phyloP scores from a whole-genome alignment of 2,329 filamentous ascomycete genomes.

The Penicillium sclerotigenum region DNA sequence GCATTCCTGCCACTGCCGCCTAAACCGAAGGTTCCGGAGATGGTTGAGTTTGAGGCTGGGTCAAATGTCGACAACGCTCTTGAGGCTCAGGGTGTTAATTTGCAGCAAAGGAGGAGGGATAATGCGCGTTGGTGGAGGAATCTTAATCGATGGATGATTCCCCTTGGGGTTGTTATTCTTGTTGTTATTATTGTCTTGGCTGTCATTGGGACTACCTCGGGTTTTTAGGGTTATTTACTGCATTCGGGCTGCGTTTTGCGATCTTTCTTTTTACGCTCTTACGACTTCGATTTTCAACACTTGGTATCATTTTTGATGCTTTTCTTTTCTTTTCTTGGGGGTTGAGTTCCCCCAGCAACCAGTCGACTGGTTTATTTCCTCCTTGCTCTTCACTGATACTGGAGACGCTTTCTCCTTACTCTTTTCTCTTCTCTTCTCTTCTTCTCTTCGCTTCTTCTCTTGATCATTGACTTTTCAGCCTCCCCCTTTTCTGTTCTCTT shows the following conservation, averaged over 20 bases:
- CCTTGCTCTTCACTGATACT: background rate
- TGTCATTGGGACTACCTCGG: conserved; percentile 34
- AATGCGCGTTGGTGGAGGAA: conserved; percentile 65
- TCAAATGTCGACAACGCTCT: conserved; percentile 45
- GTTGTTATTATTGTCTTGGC: conserved; percentile 44
- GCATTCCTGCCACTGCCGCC: conserved; percentile 69
- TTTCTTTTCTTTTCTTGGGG: conserved; percentile 5
- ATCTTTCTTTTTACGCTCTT: conserved; percentile 10
- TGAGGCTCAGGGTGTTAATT: conserved; percentile 42
- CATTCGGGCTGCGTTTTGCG: background rate
- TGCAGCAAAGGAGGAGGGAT: conserved; percentile 51
- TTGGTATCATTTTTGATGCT: background rate
- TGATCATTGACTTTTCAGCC: background rate
- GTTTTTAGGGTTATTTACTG: conserved; percentile 23
- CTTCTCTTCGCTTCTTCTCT: background rate
- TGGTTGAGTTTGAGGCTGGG: conserved; percentile 44
- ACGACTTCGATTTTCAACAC: conserved; percentile 10
- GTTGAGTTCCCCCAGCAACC: background rate
- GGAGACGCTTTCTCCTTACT: background rate
- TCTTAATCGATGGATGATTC: conserved; percentile 60
- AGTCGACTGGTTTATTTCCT: conserved; percentile 2
- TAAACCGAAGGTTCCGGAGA: conserved; percentile 50
- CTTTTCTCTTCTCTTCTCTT: background rate
- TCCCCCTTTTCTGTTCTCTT: background rate
- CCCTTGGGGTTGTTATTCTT: conserved; percentile 55